Percentiles rank a stretch among this genome's conserved stretches.
phyloP scores from a whole-genome alignment of 192 early-diverging fungal genomes.

The Thamnidium elegans region DNA sequence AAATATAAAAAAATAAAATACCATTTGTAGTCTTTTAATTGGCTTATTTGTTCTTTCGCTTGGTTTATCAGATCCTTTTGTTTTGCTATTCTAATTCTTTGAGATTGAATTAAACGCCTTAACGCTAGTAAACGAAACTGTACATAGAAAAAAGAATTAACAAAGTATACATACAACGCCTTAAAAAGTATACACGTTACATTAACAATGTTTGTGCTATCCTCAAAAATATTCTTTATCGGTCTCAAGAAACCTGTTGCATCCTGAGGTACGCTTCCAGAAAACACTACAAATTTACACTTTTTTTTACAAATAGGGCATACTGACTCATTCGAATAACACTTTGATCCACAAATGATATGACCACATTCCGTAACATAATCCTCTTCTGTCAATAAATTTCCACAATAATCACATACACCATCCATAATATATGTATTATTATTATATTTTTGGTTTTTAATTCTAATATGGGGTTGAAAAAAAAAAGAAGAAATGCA shows the following conservation, averaged over 20 bases:
- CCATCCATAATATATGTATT: constrained; percentile 1
- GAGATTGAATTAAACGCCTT: not conserved
- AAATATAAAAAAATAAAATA: not conserved
- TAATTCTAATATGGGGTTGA: not conserved
- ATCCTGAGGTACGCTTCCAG: not conserved
- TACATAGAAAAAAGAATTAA: too few species aligned
- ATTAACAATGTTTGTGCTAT: constrained; percentile 10
- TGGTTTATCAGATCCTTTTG: constrained; percentile 6
- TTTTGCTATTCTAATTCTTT: not conserved
- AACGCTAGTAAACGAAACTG: constrained; percentile 16
- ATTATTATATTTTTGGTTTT: not conserved
- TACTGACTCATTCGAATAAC: not conserved
- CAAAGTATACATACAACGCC: too few species aligned
- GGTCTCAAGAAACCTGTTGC: not conserved
- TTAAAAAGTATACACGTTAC: not conserved
- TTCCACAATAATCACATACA: constrained; percentile 6
- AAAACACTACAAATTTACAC: not conserved
- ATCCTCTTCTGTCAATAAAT: not conserved
- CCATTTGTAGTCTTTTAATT: constrained; percentile 14
- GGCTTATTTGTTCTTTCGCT: not conserved
- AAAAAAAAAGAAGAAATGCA: constrained; percentile 1
- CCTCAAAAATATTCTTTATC: constrained; percentile 6
- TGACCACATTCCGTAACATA: constrained; percentile 25
- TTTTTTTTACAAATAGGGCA: constrained; percentile 19
- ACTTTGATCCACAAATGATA: constrained; percentile 12